Evolutionary conservation across 2,329 filamentous ascomycete species (phyloP).

Genomic region (Gyromitra esculenta): DNA sequence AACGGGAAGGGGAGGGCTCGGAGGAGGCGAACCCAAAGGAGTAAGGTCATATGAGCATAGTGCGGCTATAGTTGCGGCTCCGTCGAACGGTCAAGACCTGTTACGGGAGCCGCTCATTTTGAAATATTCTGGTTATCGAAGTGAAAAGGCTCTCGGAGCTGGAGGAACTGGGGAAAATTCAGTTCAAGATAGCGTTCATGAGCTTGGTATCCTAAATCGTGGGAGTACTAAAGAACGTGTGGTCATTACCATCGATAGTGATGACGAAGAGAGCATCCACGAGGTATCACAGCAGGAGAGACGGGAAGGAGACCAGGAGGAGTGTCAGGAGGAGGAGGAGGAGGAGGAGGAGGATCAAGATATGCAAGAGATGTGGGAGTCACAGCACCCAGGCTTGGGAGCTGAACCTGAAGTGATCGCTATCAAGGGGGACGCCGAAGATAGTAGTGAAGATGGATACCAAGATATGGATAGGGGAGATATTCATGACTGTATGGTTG

Average conservation of each 20-base stretch:
- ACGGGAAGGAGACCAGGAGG: not conserved
- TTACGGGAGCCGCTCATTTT: not conserved
- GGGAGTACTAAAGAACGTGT: slow-evolving; percentile 17
- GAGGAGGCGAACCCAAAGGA: not conserved
- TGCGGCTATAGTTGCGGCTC: not conserved
- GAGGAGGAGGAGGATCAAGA: slow-evolving; percentile 17
- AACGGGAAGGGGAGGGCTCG: slow-evolving; percentile 21
- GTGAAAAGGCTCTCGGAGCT: not conserved
- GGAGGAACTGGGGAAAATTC: not conserved
- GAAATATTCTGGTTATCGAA: slow-evolving; percentile 13
- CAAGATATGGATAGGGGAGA: slow-evolving; percentile 37
- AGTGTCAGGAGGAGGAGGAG: not conserved
- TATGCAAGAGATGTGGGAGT: not conserved
- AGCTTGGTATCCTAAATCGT: not conserved
- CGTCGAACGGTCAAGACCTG: not conserved
- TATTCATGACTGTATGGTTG: slow-evolving; percentile 23
- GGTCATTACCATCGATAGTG: slow-evolving; percentile 38
- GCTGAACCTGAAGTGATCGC: slow-evolving; percentile 10
- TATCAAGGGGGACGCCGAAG: slow-evolving; percentile 7
- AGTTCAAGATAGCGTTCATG: slow-evolving; percentile 2
- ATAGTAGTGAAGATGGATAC: not conserved
- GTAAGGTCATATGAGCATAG: not conserved
- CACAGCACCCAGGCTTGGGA: slow-evolving; percentile 14
- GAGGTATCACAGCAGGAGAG: slow-evolving; percentile 4
- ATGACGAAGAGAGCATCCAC: slow-evolving; percentile 4